Percentiles rank a stretch among this genome's conserved stretches.
These are phyloP conservation scores for Triglochin maritima DNA, from an alignment of 106 monocot genomes.

Conservation along the genomic window DNA sequence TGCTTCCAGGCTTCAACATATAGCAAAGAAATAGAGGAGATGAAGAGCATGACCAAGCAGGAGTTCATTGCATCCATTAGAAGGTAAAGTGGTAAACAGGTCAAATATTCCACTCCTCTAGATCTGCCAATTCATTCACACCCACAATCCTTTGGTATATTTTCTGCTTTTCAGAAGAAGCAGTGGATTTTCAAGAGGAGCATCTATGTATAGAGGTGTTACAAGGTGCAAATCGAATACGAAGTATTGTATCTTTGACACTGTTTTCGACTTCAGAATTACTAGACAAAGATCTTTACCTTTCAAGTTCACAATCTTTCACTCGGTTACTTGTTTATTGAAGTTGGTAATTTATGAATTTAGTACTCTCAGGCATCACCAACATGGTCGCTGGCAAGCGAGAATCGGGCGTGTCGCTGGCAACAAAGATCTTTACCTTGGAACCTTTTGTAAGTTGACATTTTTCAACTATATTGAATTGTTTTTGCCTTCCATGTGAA, in stretches of 20 bases:
- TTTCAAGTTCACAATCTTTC: no score
- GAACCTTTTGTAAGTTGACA: slow-evolving; percentile 60
- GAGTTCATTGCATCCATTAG: slow-evolving; percentile 65
- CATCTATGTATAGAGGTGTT: slow-evolving; percentile 74
- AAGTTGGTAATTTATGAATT: neutral
- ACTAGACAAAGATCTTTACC: no score
- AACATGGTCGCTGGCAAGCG: slow-evolving; percentile 92
- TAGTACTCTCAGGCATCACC: slow-evolving; percentile 57
- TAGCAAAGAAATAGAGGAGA: slow-evolving; percentile 50
- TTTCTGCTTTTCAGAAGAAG: slow-evolving; percentile 29
- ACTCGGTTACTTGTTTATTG: neutral
- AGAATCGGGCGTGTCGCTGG: slow-evolving; percentile 92
- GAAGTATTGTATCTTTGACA: neutral
- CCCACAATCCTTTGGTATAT: neutral
- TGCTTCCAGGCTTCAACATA: slow-evolving; percentile 36
- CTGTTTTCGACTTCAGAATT: neutral
- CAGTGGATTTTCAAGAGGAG: slow-evolving; percentile 69
- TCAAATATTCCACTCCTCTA: no score
- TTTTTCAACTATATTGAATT: neutral
- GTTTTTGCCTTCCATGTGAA: neutral
- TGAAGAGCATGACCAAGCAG: slow-evolving; percentile 61
- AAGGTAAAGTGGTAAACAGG: slow-evolving; percentile 29
- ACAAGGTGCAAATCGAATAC: slow-evolving; percentile 35
- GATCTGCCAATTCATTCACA: neutral
- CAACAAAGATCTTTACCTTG: slow-evolving; percentile 94